Base-by-base conservation (phyloP, 1,139 yeast species). In the Saccharomyces hybrid region DNA sequence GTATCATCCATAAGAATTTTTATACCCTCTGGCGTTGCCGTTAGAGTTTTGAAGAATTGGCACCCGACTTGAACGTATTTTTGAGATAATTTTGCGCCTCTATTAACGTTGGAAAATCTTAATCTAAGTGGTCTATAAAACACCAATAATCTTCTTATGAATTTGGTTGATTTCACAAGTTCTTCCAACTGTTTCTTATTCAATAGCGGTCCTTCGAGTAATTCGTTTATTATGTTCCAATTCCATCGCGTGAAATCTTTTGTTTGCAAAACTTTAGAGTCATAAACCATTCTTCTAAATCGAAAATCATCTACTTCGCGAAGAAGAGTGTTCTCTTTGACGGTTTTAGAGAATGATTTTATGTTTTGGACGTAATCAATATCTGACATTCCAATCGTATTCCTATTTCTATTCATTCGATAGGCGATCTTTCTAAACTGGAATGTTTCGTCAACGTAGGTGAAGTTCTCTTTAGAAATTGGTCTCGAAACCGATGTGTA, bases 91-190 rank as follows among this genome's bases (percentile, higher is more conserved):
- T 78, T 76, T 53, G 80, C 75, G 38, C 82, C 75, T 55, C 77
- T 73, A 47, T 77, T 76, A 31, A 82, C 76, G 16, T 80, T 80
- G 9, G 96, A 85, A 68, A 89, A 93, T 56, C 97, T 73, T 64
- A 84, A 84, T 69, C 93, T 90, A 72, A 91, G 86, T 0, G 99
- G 99, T 51, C 98, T 77, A 67, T 84, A 93, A 67, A 93, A 95
- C 2, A 96, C 87, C 64, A 91, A 71, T 32, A 93, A 70, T 55
- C 97, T 74, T 65, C 93, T 91, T 69, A 91, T 78, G 64, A 93
- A 89, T 64, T 90, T 91, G 0, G 98, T 86, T 8, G 88, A 86
- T 60, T 81, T 86, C 44, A 84, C 75, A 0, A 87, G 75, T 58
- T 93, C 99, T 32, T 89, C 96, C 53, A 95, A 76, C 50, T 90